These are phyloP conservation scores for Fusarium tupiense DNA, from an alignment of 2,329 filamentous ascomycete genomes.

Conservation along the genomic window DNA sequence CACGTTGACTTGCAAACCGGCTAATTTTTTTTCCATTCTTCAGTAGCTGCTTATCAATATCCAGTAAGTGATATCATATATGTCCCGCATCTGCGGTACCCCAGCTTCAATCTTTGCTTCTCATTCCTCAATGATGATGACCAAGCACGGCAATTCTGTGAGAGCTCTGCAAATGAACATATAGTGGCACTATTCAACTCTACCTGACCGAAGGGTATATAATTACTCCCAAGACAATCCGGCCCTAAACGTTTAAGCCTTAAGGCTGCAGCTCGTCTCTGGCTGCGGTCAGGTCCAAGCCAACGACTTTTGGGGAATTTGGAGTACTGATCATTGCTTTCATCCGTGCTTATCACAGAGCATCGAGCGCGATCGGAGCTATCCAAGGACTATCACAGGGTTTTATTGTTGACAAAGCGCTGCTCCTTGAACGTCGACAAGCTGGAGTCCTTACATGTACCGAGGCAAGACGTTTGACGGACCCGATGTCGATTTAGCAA, in stretches of 20 bases:
- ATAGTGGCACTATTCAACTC: neutral
- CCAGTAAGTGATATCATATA: too few species aligned
- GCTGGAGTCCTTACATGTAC: neutral
- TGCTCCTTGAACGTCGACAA: neutral
- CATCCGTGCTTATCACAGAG: neutral
- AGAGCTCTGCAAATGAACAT: too few species aligned
- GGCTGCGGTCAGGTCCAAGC: too few species aligned
- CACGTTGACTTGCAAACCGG: neutral
- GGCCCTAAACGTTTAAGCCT: accelerated
- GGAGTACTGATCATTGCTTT: neutral
- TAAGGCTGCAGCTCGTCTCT: neutral
- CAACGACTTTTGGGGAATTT: neutral
- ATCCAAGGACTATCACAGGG: neutral
- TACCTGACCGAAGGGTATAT: too few species aligned
- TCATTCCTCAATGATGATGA: neutral
- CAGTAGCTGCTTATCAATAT: neutral
- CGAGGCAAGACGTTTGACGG: neutral
- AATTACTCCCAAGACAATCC: accelerated
- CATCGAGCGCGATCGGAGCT: neutral
- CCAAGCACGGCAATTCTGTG: neutral
- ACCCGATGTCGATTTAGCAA: too few species aligned
- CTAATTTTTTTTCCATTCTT: neutral
- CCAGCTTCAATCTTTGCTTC: neutral
- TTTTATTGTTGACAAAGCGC: neutral
- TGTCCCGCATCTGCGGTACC: neutral